phyloP scores from a whole-genome alignment of 202 grass and related monocot species.

The Tripidium arundinaceum region DNA sequence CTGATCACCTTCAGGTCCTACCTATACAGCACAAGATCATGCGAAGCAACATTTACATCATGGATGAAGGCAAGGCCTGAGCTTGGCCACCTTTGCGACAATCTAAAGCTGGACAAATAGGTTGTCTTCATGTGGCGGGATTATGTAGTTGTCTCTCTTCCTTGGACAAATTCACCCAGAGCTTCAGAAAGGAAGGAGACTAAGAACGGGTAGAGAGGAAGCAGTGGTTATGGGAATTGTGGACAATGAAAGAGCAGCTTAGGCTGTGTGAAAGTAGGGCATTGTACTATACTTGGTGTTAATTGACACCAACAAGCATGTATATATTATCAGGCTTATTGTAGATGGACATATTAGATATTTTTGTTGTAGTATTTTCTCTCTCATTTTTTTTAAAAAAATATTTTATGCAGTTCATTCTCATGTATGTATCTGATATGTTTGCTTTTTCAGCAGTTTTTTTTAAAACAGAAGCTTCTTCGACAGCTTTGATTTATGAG shows the following conservation, averaged over 20 bases:
- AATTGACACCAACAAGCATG: slow-evolving; percentile 35
- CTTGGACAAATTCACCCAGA: neutral
- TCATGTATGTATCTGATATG: neutral
- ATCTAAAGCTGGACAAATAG: slow-evolving; percentile 85
- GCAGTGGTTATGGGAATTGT: neutral
- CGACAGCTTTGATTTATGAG: neutral
- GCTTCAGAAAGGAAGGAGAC: neutral
- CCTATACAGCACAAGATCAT: slow-evolving; percentile 57
- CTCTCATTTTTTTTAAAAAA: neutral
- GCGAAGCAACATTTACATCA: slow-evolving; percentile 59
- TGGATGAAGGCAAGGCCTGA: slow-evolving; percentile 95
- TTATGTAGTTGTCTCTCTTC: slow-evolving; percentile 6
- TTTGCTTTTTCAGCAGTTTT: neutral
- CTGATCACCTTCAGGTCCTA: slow-evolving; percentile 90
- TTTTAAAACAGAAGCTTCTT: neutral
- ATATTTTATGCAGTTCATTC: neutral
- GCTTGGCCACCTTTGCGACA: slow-evolving; percentile 90
- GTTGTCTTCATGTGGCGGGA: neutral
- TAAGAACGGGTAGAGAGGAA: neutral
- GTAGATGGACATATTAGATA: slow-evolving; percentile 10
- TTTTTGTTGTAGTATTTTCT: slow-evolving; percentile 2
- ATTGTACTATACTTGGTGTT: slow-evolving; percentile 26
- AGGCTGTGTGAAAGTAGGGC: slow-evolving; percentile 7
- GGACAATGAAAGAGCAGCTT: neutral
- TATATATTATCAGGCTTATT: slow-evolving; percentile 42